Percentiles rank a stretch among this genome's conserved stretches.
These are phyloP conservation scores for Trichosporon sp. DNA, from an alignment of 1,284 basidiomycete genomes.

Conservation along the genomic window DNA sequence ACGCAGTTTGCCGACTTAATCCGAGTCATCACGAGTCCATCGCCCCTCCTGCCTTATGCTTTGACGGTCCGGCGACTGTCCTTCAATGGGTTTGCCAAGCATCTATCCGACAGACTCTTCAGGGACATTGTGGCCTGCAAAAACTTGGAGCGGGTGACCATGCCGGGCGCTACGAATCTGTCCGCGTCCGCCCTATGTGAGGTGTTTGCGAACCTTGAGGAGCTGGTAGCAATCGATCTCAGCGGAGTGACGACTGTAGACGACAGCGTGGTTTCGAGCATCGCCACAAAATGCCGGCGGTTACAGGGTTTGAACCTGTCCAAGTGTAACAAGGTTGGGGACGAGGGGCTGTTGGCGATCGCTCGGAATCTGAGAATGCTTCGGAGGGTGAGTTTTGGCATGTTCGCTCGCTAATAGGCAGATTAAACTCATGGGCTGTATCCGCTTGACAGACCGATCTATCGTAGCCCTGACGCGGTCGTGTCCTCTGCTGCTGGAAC, in stretches of 20 bases:
- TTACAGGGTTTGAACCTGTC: slow-evolving; percentile 92
- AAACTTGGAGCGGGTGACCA: slow-evolving; percentile 85
- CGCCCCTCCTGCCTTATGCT: slow-evolving; percentile 84
- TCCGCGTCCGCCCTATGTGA: slow-evolving; percentile 68
- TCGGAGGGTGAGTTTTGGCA: slow-evolving; percentile 59
- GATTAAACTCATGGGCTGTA: slow-evolving; percentile 81
- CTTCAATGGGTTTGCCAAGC: slow-evolving; percentile 71
- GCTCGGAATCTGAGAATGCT: slow-evolving; percentile 75
- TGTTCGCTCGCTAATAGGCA: slow-evolving; percentile 52
- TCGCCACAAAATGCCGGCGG: slow-evolving; percentile 71
- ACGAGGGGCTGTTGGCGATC: slow-evolving; percentile 74
- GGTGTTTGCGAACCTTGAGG: slow-evolving; percentile 71
- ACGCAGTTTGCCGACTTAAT: slow-evolving; percentile 50
- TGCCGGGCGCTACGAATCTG: slow-evolving; percentile 78
- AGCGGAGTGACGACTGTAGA: slow-evolving; percentile 71
- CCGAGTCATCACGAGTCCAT: slow-evolving; percentile 37
- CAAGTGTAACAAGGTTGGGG: slow-evolving; percentile 79
- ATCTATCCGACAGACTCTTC: slow-evolving; percentile 79
- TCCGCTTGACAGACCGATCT: slow-evolving; percentile 75
- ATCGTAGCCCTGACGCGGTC: slow-evolving; percentile 75
- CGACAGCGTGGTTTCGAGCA: slow-evolving; percentile 69
- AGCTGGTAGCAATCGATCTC: slow-evolving; percentile 87
- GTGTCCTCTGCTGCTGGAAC: slow-evolving; percentile 87
- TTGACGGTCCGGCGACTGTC: slow-evolving; percentile 89
- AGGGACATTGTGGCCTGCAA: slow-evolving; percentile 73